These are phyloP conservation scores for Fusarium albidum DNA, from an alignment of 2,329 filamentous ascomycete species.

Conservation along the genomic window DNA sequence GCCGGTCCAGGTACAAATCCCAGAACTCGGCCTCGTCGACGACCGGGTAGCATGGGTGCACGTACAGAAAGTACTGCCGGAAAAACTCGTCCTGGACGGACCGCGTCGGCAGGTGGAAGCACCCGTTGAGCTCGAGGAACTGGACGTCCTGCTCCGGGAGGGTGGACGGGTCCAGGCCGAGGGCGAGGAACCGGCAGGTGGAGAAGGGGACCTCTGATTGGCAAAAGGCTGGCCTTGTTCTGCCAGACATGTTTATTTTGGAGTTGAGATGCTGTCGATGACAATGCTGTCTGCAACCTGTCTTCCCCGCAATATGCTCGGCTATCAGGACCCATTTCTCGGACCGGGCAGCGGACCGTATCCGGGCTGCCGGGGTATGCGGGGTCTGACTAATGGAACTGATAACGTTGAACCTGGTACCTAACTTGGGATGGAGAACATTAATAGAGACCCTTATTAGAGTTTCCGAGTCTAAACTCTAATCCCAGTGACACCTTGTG, in stretches of 20 bases:
- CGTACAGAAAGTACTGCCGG: conserved; percentile 14
- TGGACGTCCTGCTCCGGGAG: conserved; percentile 9
- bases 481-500: no score
- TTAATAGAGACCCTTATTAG: no score
- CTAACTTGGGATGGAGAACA: no score
- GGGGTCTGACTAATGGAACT: no score
- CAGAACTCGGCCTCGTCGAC: conserved; percentile 27
- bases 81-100: conserved; percentile 10
- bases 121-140: conserved; percentile 14
- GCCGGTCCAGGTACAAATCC: conserved; percentile 20
- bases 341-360: no score
- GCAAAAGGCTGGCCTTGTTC: background rate
- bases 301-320: no score
- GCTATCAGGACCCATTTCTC: no score
- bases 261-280: no score
- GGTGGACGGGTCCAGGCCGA: background rate
- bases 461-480: no score
- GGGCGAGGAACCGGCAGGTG: background rate
- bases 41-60: conserved; percentile 25
- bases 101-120: conserved; percentile 5
- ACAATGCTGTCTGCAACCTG: no score
- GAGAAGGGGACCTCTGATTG: conserved; percentile 12
- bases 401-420: no score
- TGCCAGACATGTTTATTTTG: conserved; percentile 4
- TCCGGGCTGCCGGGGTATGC: no score